Evolutionary conservation across 2,329 filamentous ascomycete species (phyloP).

Genomic region (Diatrype stigma): DNA sequence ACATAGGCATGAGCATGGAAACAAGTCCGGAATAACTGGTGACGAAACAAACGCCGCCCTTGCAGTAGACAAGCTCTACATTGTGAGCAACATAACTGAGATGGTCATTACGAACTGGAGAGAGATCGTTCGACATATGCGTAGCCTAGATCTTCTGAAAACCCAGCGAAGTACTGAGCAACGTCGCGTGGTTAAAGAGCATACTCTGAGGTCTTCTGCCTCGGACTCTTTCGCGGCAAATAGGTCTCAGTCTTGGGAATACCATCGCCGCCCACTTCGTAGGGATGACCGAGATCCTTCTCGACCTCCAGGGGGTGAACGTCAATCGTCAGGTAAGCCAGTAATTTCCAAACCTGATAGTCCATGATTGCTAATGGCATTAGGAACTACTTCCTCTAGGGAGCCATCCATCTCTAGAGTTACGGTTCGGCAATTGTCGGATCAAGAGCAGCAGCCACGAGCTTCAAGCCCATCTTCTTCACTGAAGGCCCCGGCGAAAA

Average conservation of each 20-base stretch:
- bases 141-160: constrained; percentile 36
- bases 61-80: constrained; percentile 50
- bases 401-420: neutral
- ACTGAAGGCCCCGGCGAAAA: constrained; percentile 6
- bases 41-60: constrained; percentile 19
- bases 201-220: constrained; percentile 33
- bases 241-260: constrained; percentile 34
- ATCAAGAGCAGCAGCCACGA: constrained; percentile 13
- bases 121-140: constrained; percentile 59
- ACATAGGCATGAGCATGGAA: neutral
- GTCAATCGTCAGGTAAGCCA: constrained; percentile 20
- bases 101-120: constrained; percentile 65
- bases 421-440: constrained; percentile 6
- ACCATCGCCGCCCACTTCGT: constrained; percentile 11
- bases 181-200: constrained; percentile 7
- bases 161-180: constrained; percentile 9
- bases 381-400: constrained; percentile 11
- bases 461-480: constrained; percentile 13
- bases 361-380: neutral
- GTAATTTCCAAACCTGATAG: neutral
- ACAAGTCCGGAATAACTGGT: constrained; percentile 16
- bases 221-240: constrained; percentile 37
- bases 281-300: constrained; percentile 25
- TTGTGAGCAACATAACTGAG: constrained; percentile 57
- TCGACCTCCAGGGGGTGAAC: constrained; percentile 34